Conservation (phyloP, 2,329 filamentous ascomycete species). For the Didymellaceae sp. region DNA sequence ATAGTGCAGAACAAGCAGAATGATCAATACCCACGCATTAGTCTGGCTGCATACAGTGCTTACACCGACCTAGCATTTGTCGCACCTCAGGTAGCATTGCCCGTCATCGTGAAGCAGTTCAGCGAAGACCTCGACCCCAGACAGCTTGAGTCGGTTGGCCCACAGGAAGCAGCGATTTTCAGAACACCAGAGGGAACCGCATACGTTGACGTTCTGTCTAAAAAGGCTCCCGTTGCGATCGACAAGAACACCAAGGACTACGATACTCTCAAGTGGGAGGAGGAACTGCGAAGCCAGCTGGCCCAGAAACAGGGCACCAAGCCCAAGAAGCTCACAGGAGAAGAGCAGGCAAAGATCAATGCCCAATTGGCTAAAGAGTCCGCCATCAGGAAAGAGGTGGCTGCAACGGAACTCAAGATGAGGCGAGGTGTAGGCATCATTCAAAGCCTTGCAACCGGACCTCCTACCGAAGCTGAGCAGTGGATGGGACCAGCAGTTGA, state of each 20-base stretch:
- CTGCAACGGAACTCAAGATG: conserved; percentile 71
- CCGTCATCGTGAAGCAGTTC: conserved; percentile 77
- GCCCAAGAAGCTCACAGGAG: conserved; percentile 86
- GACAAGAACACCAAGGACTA: conserved; percentile 96
- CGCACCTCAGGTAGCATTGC: conserved; percentile 80
- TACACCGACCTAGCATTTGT: conserved; percentile 94
- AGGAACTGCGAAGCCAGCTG: conserved; percentile 83
- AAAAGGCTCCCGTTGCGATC: conserved; percentile 74
- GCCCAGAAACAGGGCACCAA: conserved; percentile 87
- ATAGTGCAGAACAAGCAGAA: conserved; percentile 30
- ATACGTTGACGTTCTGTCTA: conserved; percentile 89
- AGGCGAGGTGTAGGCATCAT: conserved; percentile 87
- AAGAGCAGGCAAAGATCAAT: conserved; percentile 89
- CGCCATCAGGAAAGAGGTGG: conserved; percentile 75
- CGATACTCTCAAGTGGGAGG: conserved; percentile 95
- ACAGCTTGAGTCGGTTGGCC: conserved; percentile 75
- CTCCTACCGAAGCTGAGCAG: conserved; percentile 83
- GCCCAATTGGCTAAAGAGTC: conserved; percentile 88
- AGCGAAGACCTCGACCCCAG: conserved; percentile 72
- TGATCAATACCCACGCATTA: conserved; percentile 52
- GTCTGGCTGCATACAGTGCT: conserved; percentile 78
- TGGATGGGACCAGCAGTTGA: conserved; percentile 88
- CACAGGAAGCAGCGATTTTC: conserved; percentile 91
- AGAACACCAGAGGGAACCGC: conserved; percentile 85
- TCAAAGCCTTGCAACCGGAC: conserved; percentile 78